phyloP scores from a whole-genome alignment of 2,329 filamentous ascomycete species.

The Dactylella cylindrospora region DNA sequence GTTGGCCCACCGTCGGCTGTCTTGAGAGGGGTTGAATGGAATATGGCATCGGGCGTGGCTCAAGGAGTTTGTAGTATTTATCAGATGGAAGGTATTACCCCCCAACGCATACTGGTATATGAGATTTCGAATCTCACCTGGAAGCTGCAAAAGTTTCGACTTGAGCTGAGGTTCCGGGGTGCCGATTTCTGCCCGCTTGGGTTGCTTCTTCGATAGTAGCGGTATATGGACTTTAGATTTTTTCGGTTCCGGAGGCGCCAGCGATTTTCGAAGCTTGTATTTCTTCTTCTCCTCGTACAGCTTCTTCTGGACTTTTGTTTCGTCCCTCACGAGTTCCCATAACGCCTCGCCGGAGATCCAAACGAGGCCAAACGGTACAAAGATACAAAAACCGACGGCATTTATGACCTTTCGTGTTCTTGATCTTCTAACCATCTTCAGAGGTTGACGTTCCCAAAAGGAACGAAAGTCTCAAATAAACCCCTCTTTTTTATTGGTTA shows the following conservation, averaged over 20 bases:
- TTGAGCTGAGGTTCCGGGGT: constrained; percentile 20
- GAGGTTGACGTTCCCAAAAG: constrained; percentile 5
- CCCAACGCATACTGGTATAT: constrained; percentile 37
- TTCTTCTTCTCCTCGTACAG: constrained; percentile 34
- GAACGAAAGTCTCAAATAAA: constrained; percentile 9
- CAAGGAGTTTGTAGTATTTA: constrained; percentile 34
- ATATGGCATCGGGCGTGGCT: constrained; percentile 26
- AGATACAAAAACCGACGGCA: constrained; percentile 40
- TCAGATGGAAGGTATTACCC: constrained; percentile 34
- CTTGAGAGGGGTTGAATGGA: constrained; percentile 10
- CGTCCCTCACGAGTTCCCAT: constrained; percentile 36
- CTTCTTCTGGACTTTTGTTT: constrained; percentile 41
- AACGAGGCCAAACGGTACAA: constrained; percentile 40
- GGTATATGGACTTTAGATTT: constrained; percentile 36
- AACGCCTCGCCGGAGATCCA: constrained; percentile 41
- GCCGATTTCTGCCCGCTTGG: constrained; percentile 1
- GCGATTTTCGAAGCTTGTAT: constrained; percentile 30
- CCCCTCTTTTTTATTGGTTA: background rate
- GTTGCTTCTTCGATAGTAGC: constrained; percentile 17
- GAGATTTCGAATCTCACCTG: constrained; percentile 40
- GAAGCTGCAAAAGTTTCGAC: constrained; percentile 38
- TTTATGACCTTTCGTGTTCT: constrained; percentile 43
- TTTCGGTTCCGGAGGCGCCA: constrained; percentile 38
- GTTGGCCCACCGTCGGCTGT: constrained; percentile 19
- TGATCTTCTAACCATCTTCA: constrained; percentile 37